Base-by-base conservation (phyloP, 148 eudicot species). In the Dianthus caryophyllus region DNA sequence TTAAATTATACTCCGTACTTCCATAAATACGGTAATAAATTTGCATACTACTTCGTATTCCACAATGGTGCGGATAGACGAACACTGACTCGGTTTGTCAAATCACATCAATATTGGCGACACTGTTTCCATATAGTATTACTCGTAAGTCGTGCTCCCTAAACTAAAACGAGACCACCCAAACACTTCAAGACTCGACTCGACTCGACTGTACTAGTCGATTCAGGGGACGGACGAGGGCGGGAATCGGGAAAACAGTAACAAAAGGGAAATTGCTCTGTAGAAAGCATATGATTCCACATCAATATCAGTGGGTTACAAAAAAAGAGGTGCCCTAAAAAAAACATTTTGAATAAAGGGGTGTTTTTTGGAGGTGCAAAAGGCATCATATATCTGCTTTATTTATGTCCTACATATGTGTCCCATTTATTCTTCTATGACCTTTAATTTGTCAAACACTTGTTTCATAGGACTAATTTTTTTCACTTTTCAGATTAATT, bases 241-340 rank as follows among this genome's bases (percentile, higher is more conserved):
- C n/a, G n/a, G n/a, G n/a, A n/a, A n/a, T n/a, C n/a, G n/a, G n/a
- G n/a, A n/a, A n/a, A n/a, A 61, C 49, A 24, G 44, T 13, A 51
- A 18, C 41, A 41, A 50, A 52, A 18, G 36, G 56, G 60, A 3
- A 38, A 43, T 60, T 52, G 54, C n/a, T 33, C 52, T 33, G 25
- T 33, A 68, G 47, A 53, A 74, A 57, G 78, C 67, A 75, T 75
- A 70, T 70, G 78, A 65, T 75, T 56, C 74, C 70, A 50, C 61
- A 49, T 65, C 65, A 64, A 75, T 31, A 69, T 55, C 27, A 46
- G 5, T 30, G 33, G 78, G 69, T 53, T 44, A 27, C 69, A 59
- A 70, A 27, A 65, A 59, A 70, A 75, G 50, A 56, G 59, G 59
- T 44, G 13, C 9, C 33, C 69, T 61, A 52, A 39, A 54, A 75